Base-by-base conservation (phyloP, 2,329 filamentous ascomycete species). In the Cladorrhinum sp. region DNA sequence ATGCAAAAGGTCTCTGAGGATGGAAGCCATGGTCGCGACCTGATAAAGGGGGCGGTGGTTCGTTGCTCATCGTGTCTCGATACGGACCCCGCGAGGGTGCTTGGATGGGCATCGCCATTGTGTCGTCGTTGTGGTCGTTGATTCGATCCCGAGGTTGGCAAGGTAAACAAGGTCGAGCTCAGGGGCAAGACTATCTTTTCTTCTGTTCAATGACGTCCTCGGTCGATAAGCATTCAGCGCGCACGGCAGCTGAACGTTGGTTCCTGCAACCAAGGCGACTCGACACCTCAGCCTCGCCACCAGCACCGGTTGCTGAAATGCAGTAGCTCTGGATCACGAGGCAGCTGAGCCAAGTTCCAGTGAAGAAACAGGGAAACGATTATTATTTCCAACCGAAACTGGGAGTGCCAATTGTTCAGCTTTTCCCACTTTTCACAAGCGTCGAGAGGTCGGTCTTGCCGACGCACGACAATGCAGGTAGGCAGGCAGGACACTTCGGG, bases 51-150 rank as follows among this genome's bases (percentile, higher is more conserved):
- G 67, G 67, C 4, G 68, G 65, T 45, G 66, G 62, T 13, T 55
- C 61, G 51, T 56, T 27, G 59, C 60, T 61, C 52, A 58, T 58
- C 23, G 36, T 2, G 53, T 67, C 63, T 60, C 66, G 58, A n/a
- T n/a, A n/a, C n/a, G n/a, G n/a, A n/a, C n/a, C n/a, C n/a, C n/a
- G n/a, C n/a, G 55, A 55, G 36, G 62, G 60, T 41, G 62, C 58
- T 55, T 69, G 67, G 27, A 69, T 69, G 18, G 65, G 65, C 25
- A 68, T 65, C 20, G 62, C 66, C 67, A 68, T 69, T 61, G 49
- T 45, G 57, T 59, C 32, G 49, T 29, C 16, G 52, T 58, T n/a
- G n/a, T n/a, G n/a, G n/a, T n/a, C n/a, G 29, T 22, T 27, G 23
- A 51, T 12, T 32, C 27, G 27, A 32, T 27, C 16, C 12, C 36